A percentile compares a stretch with the other conserved stretches of the same genome.
Conservation (phyloP, 345 rosid species). For the Dimocarpus longan region DNA sequence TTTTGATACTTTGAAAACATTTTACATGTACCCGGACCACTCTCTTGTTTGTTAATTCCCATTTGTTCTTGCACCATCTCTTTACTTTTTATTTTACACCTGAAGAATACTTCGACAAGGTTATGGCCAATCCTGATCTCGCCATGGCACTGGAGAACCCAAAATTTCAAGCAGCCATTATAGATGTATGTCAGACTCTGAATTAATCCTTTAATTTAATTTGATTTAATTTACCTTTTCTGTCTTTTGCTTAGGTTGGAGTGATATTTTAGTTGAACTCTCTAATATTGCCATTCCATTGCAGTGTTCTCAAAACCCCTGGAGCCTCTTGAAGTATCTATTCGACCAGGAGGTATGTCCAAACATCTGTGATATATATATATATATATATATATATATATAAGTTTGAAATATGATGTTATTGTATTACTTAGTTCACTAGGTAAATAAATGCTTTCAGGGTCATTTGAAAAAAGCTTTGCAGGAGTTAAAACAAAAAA, state of each 20-base stretch:
- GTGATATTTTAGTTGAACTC: not conserved
- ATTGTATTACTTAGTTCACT: not conserved
- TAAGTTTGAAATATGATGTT: not conserved
- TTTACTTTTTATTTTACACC: slow-evolving; percentile 46
- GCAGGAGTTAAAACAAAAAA: not conserved
- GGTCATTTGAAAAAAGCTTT: not conserved
- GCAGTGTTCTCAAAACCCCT: slow-evolving; percentile 95
- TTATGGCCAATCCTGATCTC: slow-evolving; percentile 93
- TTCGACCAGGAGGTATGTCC: slow-evolving; percentile 89
- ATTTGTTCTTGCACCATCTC: not conserved
- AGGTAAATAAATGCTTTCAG: not conserved
- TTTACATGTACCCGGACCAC: not conserved
- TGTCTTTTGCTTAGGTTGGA: not conserved
- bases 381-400: too few species aligned
- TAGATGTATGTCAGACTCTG: slow-evolving; percentile 64
- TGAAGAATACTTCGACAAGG: slow-evolving; percentile 85
- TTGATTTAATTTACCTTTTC: not conserved
- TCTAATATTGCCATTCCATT: slow-evolving; percentile 30
- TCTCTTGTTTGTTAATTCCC: not conserved
- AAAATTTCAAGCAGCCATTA: slow-evolving; percentile 86
- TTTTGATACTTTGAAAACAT: not conserved
- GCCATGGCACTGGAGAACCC: slow-evolving; percentile 96
- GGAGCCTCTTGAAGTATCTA: slow-evolving; percentile 88
- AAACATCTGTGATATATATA: not conserved
- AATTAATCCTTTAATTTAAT: not conserved